Evolutionary conservation across 768 basidiomycete genomes (phyloP), one percentile per base, ranked within the genome.

Genomic region (Kwoniella shandongensis): DNA sequence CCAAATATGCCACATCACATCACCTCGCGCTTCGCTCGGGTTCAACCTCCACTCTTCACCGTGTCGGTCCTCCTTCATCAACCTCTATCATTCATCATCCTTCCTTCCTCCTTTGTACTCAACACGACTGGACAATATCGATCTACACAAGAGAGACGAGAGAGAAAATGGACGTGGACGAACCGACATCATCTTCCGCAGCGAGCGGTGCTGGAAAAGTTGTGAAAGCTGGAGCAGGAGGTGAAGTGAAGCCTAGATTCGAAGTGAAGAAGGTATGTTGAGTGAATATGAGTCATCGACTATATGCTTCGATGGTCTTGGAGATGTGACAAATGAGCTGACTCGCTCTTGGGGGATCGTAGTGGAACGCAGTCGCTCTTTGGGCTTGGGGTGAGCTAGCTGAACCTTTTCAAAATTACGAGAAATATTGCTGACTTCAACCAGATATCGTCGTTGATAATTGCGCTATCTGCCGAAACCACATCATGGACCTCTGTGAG

Each of bases 401-500:
- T 20, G 4, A 10, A 44, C 27, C 8, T 22, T 13, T 5, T 12
- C 18, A 42, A 23, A 22, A 5, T 36, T 18, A 11, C 39, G 41
- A 8, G 38, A 29, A 2, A 45, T 17, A 13, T n/a, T 1, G 35
- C 47, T 58, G 54, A 52, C n/a, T 26, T 39, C 30, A 32, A 10
- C 30, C 59, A 94, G 93, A 98, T 76, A 97, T 98, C 72, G 92
- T 96, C 59, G 94, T 97, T 56, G 94, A 98, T 79, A 99, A 97
- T 79, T 98, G 96, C 71, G 96, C 96, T 48, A 99, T 99, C 80
- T 99, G 96, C 83, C 86, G 92, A 78, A 97, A 97, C 77, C 94
- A 99, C 75, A 98, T 99, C 80, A 99, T 99, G 96, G 96, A 99
- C 78, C 87, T 98, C 42, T 99, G 96, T 98, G 69, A 70, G 88